These are phyloP conservation scores for Sporothrix brunneoviolacea DNA, from an alignment of 2,329 filamentous ascomycete species.

Conservation along the genomic window DNA sequence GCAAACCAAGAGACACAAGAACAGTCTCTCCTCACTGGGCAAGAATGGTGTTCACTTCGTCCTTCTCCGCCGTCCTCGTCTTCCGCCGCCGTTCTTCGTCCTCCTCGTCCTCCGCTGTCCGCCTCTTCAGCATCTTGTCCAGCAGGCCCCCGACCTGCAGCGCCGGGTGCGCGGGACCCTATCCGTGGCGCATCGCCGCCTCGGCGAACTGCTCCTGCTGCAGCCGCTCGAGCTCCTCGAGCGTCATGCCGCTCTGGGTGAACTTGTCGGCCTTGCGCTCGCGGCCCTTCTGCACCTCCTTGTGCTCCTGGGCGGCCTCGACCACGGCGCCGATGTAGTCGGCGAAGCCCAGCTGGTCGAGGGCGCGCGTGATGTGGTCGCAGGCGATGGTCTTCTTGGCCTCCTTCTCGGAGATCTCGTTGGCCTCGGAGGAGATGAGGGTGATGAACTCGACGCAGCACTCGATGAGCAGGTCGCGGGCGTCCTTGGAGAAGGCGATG, in stretches of 20 bases:
- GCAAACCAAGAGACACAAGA: not conserved
- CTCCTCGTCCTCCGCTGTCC: too few relatives aligned
- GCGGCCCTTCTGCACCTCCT: constrained; percentile 84
- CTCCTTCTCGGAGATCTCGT: constrained; percentile 97
- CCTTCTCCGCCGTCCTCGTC: too few relatives aligned
- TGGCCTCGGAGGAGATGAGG: constrained; percentile 94
- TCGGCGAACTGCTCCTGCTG: constrained; percentile 88
- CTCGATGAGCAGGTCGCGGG: constrained; percentile 90
- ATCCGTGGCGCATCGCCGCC: constrained; percentile 66
- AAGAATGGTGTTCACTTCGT: too few relatives aligned
- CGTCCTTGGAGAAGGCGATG: constrained; percentile 88
- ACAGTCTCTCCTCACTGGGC: too few relatives aligned
- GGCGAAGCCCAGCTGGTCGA: constrained; percentile 85
- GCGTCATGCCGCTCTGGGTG: constrained; percentile 83
- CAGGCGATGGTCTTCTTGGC: constrained; percentile 98
- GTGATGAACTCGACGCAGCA: constrained; percentile 99
- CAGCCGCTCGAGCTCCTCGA: constrained; percentile 81
- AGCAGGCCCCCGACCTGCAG: too few relatives aligned
- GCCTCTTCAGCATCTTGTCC: too few relatives aligned
- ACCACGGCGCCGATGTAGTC: constrained; percentile 87
- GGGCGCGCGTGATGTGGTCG: constrained; percentile 92
- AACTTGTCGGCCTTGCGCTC: constrained; percentile 98
- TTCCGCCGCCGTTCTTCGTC: too few relatives aligned
- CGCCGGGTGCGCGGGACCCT: too few relatives aligned
- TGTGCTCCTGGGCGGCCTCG: constrained; percentile 83